Evolutionary conservation across 768 basidiomycete species (phyloP).

Genomic region (Crucibulum laeve): DNA sequence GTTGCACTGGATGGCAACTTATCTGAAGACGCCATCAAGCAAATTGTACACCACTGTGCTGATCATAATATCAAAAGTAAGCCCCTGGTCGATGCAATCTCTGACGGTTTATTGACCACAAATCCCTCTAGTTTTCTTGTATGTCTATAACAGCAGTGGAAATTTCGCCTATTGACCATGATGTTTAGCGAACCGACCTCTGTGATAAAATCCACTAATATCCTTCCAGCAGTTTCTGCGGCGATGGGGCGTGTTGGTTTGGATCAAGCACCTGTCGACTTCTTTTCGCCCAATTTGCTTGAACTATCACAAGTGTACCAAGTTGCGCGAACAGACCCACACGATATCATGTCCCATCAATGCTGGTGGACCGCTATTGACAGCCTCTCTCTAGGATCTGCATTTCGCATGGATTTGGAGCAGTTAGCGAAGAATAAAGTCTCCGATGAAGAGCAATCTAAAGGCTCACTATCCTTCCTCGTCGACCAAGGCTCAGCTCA

Average conservation of each 20-base stretch:
- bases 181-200: conserved; percentile 87
- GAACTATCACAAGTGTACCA: conserved; percentile 67
- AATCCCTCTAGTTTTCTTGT: conserved; percentile 67
- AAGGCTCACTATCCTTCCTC: conserved; percentile 56
- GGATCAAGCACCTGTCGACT: conserved; percentile 49
- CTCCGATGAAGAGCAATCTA: conserved; percentile 31
- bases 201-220: conserved; percentile 66
- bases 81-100: conserved; percentile 17
- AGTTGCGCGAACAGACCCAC: conserved; percentile 37
- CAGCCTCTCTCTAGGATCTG: conserved; percentile 56
- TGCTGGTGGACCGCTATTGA: conserved; percentile 68
- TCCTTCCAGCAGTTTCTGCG: conserved; percentile 59
- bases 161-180: background rate
- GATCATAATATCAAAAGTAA: conserved; percentile 48
- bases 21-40: conserved; percentile 43
- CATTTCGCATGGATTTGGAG: conserved; percentile 64
- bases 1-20: conserved; percentile 80
- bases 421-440: conserved; percentile 47
- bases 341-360: conserved; percentile 46
- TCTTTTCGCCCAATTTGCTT: conserved; percentile 79
- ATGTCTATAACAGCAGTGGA: conserved; percentile 18
- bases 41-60: conserved; percentile 49
- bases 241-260: conserved; percentile 19
- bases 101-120: conserved; percentile 5
- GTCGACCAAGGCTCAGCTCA: conserved; percentile 69